Evolutionary conservation across 139 green algal species (phyloP).

Genomic region (Parachlorella kessleri): DNA sequence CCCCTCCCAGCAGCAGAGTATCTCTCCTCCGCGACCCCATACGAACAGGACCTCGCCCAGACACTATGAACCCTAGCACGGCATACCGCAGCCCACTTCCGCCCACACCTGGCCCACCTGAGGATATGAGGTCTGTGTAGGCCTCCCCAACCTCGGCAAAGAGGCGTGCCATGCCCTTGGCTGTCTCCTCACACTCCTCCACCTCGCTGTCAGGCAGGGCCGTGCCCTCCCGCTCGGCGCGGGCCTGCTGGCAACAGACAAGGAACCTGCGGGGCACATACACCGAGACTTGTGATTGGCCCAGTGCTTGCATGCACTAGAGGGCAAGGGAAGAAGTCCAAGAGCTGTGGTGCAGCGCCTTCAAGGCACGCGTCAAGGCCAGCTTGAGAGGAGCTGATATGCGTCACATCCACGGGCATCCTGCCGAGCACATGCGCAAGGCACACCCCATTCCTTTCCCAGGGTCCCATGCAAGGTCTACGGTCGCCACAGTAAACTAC

Average conservation of each 20-base stretch:
- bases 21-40: background rate
- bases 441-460: too few species aligned
- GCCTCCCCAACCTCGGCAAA: slow-evolving; percentile 94
- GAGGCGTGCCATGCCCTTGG: slow-evolving; percentile 90
- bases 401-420: too few species aligned
- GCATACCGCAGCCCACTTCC: background rate
- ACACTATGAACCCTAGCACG: background rate
- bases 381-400: too few species aligned
- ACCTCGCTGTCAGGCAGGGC: slow-evolving; percentile 38
- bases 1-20: background rate
- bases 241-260: slow-evolving; percentile 43
- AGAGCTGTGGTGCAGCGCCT: too few species aligned
- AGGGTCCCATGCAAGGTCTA: too few species aligned
- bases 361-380: too few species aligned
- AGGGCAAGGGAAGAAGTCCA: too few species aligned
- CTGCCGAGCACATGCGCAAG: too few species aligned
- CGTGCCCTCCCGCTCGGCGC: slow-evolving; percentile 20
- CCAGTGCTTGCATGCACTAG: too few species aligned
- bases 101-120: slow-evolving; percentile 40
- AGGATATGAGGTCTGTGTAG: slow-evolving; percentile 75
- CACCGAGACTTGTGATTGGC: too few species aligned
- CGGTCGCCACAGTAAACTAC: too few species aligned
- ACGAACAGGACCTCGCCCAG: background rate
- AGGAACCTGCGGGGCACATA: slow-evolving; percentile 67
- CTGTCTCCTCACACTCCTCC: slow-evolving; percentile 81